Conservation (phyloP, 2,329 filamentous ascomycete genomes). For the Monilinia laxa region DNA sequence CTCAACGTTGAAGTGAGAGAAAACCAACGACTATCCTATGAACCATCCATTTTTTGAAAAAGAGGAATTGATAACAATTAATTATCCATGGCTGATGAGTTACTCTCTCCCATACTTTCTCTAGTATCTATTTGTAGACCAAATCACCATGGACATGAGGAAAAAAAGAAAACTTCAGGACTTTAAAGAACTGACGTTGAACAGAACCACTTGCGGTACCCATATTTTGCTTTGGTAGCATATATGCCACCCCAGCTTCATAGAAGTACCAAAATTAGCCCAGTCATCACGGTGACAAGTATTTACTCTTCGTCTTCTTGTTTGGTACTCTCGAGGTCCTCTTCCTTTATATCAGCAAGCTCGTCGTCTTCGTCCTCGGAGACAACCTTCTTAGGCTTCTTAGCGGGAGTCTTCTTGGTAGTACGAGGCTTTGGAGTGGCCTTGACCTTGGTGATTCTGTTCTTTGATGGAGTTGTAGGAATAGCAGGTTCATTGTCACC, state of each 20-base stretch:
- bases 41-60: neutral
- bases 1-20: neutral
- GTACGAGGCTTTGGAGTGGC: constrained; percentile 12
- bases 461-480: constrained; percentile 22
- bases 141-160: neutral
- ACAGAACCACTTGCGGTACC: constrained; percentile 11
- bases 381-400: constrained; percentile 26
- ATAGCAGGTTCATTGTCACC: constrained; percentile 21
- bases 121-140: neutral
- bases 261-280: neutral
- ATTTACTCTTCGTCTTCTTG: constrained; percentile 3
- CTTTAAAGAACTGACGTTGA: neutral
- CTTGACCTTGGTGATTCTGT: constrained; percentile 24
- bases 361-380: constrained; percentile 13
- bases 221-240: neutral
- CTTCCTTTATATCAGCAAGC: constrained; percentile 9
- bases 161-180: neutral
- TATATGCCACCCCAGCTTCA: neutral
- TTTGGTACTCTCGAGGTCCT: neutral
- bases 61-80: constrained; percentile 1
- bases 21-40: constrained; percentile 2
- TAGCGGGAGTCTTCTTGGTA: constrained; percentile 25
- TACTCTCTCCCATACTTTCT: neutral
- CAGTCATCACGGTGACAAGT: neutral
- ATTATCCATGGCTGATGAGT: constrained; percentile 9